A percentile compares a stretch with the other conserved stretches of the same genome.
These are phyloP conservation scores for Pythium periplocum DNA, from an alignment of 352 stramenopile genomes.

Conservation along the genomic window DNA sequence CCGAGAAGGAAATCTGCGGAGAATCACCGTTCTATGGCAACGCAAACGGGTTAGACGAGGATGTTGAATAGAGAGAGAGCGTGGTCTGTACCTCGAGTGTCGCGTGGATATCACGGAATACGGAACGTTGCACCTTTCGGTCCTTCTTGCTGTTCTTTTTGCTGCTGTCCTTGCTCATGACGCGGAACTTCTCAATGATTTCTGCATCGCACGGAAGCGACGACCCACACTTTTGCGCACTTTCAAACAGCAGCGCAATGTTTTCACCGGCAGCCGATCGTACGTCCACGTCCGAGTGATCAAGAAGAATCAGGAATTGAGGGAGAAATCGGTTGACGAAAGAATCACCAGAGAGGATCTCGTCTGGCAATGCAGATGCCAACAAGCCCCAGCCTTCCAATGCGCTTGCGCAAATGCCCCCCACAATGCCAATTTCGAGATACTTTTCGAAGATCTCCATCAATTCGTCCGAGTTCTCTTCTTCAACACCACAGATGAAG, in stretches of 20 bases:
- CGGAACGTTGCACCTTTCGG: slow-evolving; percentile 75
- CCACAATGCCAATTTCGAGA: slow-evolving; percentile 60
- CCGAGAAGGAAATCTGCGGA: slow-evolving; percentile 66
- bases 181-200: slow-evolving; percentile 60
- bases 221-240: slow-evolving; percentile 36
- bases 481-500: slow-evolving; percentile 73
- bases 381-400: slow-evolving; percentile 73
- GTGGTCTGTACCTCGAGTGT: slow-evolving; percentile 49
- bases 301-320: slow-evolving; percentile 60
- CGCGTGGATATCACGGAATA: slow-evolving; percentile 81
- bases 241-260: slow-evolving; percentile 80
- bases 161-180: slow-evolving; percentile 85
- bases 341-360: slow-evolving; percentile 39
- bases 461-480: slow-evolving; percentile 69
- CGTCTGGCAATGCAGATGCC: slow-evolving; percentile 53
- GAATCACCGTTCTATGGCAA: slow-evolving; percentile 61
- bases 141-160: slow-evolving; percentile 90
- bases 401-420: slow-evolving; percentile 54
- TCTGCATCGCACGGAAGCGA: slow-evolving; percentile 54
- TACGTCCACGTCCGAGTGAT: slow-evolving; percentile 79
- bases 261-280: slow-evolving; percentile 79
- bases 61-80: neutral
- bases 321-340: slow-evolving; percentile 63
- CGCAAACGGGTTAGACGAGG: slow-evolving; percentile 1
- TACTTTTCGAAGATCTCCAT: slow-evolving; percentile 60